These are phyloP conservation scores for Cladophialophora immunda DNA, from an alignment of 2,329 filamentous ascomycete species.

Conservation along the genomic window DNA sequence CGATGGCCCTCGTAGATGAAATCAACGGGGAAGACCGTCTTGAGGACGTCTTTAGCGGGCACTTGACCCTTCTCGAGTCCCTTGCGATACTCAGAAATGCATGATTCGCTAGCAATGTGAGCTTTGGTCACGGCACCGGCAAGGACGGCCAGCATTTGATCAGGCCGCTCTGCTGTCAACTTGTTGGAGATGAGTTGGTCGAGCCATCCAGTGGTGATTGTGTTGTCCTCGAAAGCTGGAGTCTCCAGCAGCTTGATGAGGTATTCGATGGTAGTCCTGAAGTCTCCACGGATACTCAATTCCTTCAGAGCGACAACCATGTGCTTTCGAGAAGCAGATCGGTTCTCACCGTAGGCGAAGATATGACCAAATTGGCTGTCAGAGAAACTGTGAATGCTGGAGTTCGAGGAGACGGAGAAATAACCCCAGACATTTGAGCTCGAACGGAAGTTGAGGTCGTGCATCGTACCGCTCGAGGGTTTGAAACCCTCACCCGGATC, in stretches of 20 bases:
- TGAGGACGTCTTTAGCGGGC: conserved; percentile 93
- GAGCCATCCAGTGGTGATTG: conserved; percentile 98
- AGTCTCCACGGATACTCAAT: conserved; percentile 98
- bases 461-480: conserved; percentile 98
- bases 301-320: conserved; percentile 99
- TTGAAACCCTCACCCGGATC: conserved; percentile 99
- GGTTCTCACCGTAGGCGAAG: conserved; percentile 98
- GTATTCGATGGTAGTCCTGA: conserved; percentile 98
- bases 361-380: conserved; percentile 99
- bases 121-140: conserved; percentile 95
- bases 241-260: conserved; percentile 98
- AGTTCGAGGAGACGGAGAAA: conserved; percentile 96
- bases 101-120: conserved; percentile 90
- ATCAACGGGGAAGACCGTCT: conserved; percentile 96
- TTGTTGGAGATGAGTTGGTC: conserved; percentile 99
- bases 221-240: conserved; percentile 98
- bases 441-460: conserved; percentile 98
- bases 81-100: conserved; percentile 83
- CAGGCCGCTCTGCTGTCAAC: conserved; percentile 92
- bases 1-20: conserved; percentile 98
- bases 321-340: conserved; percentile 94
- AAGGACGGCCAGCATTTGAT: conserved; percentile 91
- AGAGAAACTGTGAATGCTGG: conserved; percentile 98
- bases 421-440: conserved; percentile 99
- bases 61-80: conserved; percentile 97